These are phyloP conservation scores for Euptelea pleiosperma DNA, from an alignment of 164 flowering plant species.

Conservation along the genomic window DNA sequence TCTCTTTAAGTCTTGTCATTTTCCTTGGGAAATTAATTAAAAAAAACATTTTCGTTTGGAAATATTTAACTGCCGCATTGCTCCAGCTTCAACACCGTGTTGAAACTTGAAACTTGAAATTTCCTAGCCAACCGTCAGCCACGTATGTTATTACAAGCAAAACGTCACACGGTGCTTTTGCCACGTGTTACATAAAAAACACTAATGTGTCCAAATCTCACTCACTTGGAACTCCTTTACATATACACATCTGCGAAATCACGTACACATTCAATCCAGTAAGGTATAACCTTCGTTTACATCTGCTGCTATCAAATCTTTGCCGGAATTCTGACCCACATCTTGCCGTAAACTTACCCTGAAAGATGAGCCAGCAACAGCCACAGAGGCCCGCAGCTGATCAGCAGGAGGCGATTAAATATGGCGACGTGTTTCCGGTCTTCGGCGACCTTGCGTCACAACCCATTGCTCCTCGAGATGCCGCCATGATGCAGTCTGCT, in stretches of 20 bases:
- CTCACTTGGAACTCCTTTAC: no score
- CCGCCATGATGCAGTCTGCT: constrained; percentile 47
- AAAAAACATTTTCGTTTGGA: no score
- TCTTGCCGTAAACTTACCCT: not conserved
- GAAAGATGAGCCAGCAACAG: constrained; percentile 49
- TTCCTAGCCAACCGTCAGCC: not conserved
- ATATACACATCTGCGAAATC: no score
- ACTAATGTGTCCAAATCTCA: not conserved
- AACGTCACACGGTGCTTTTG: not conserved
- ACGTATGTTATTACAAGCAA: not conserved
- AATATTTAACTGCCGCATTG: no score
- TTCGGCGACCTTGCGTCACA: constrained; percentile 37
- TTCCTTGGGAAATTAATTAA: no score
- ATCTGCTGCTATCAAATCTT: no score
- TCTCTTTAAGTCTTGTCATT: no score
- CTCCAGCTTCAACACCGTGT: no score
- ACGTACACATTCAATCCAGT: no score
- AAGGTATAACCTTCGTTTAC: no score
- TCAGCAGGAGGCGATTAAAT: constrained; percentile 34
- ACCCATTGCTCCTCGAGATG: constrained; percentile 43
- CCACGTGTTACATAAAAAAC: not conserved
- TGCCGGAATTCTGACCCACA: constrained; percentile 1
- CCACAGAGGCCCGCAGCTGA: constrained; percentile 21
- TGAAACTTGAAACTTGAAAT: no score
- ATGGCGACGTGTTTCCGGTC: constrained; percentile 45